These are phyloP conservation scores for Axilococcus clingmanii DNA, from an alignment of 139 green algal genomes.

Conservation along the genomic window DNA sequence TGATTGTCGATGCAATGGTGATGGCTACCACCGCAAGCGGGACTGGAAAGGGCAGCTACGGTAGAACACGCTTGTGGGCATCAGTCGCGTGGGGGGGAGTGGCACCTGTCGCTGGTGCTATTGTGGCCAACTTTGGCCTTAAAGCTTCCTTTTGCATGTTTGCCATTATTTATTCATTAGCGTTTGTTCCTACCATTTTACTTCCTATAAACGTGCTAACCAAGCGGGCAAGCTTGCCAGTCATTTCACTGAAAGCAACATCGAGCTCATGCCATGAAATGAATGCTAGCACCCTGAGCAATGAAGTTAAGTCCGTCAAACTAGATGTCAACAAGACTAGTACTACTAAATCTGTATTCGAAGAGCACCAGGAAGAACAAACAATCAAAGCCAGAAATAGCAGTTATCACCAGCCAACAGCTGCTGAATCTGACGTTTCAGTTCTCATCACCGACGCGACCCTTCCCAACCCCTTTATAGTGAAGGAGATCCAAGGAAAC, in stretches of 20 bases:
- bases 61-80: conserved; percentile 6
- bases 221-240: not conserved
- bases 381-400: too few species aligned
- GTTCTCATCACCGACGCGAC: too few species aligned
- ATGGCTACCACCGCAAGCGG: too few species aligned
- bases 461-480: too few species aligned
- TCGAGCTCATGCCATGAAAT: not conserved
- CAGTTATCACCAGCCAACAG: too few species aligned
- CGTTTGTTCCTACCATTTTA: not conserved
- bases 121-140: conserved; percentile 5
- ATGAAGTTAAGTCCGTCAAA: not conserved
- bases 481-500: too few species aligned
- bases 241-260: not conserved
- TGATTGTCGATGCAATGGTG: conserved; percentile 5
- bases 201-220: conserved; percentile 2
- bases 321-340: not conserved
- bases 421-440: too few species aligned
- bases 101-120: conserved; percentile 11
- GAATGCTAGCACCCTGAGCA: not conserved
- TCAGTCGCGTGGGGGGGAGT: conserved; percentile 13
- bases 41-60: conserved; percentile 13
- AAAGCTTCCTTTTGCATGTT: conserved; percentile 6
- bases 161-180: not conserved
- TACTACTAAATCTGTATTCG: not conserved
- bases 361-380: not conserved